These are phyloP conservation scores for Glomus cerebriforme DNA, from an alignment of 192 early-diverging fungal genomes.

Conservation along the genomic window DNA sequence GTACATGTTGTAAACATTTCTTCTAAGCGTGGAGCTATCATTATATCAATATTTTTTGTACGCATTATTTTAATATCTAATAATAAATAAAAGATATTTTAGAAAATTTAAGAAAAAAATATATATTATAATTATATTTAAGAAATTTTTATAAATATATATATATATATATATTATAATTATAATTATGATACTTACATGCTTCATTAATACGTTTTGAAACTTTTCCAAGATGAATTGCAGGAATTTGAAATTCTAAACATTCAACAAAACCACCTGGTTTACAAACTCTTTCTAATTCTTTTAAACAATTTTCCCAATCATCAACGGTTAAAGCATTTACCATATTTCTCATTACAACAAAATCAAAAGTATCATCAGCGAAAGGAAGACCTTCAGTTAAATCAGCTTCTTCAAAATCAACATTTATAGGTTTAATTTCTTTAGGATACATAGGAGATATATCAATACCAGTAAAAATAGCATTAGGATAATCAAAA, in stretches of 20 bases:
- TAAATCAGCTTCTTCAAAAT: constrained; percentile 33
- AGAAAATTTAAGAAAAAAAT: background rate
- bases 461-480: constrained; percentile 42
- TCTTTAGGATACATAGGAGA: constrained; percentile 40
- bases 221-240: background rate
- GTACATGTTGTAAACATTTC: background rate
- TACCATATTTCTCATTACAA: constrained; percentile 38
- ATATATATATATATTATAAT: too few relatives aligned
- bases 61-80: background rate
- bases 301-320: constrained; percentile 15
- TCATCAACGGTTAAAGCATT: constrained; percentile 26
- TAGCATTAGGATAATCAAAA: constrained; percentile 33
- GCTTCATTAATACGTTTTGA: background rate
- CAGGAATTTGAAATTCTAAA: constrained; percentile 14
- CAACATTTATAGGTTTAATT: constrained; percentile 42
- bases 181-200: background rate
- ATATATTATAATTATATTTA: background rate
- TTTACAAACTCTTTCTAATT: constrained; percentile 38
- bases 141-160: too few relatives aligned
- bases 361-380: constrained; percentile 40
- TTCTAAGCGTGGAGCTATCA: background rate
- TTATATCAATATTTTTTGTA: constrained; percentile 10
- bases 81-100: background rate
- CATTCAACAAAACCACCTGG: constrained; percentile 40
- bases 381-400: constrained; percentile 35